Evolutionary conservation across 768 basidiomycete species (phyloP).

Genomic region (Suillus tomentosus): DNA sequence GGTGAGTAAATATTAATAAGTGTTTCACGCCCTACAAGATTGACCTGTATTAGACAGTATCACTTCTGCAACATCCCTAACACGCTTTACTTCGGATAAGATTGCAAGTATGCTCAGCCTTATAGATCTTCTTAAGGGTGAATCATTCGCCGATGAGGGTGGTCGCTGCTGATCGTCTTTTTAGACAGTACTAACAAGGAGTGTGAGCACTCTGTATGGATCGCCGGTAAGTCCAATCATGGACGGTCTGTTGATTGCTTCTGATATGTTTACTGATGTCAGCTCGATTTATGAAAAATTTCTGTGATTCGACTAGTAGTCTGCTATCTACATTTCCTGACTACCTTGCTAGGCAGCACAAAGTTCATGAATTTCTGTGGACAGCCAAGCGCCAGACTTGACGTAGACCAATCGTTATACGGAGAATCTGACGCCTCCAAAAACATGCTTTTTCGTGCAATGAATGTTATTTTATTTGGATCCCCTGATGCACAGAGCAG

Average conservation of each 20-base stretch:
- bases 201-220: constrained; percentile 9
- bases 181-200: not conserved
- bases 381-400: constrained; percentile 38
- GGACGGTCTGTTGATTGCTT: not conserved
- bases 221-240: not conserved
- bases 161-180: not conserved
- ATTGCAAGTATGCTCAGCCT: constrained; percentile 38
- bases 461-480: constrained; percentile 45
- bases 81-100: constrained; percentile 36
- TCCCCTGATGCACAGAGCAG: constrained; percentile 47
- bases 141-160: too few relatives aligned
- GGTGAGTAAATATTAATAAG: constrained; percentile 2
- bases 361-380: constrained; percentile 40
- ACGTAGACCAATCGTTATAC: constrained; percentile 28
- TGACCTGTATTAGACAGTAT: constrained; percentile 34
- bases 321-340: not conserved
- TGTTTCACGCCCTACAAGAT: not conserved
- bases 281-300: constrained; percentile 46
- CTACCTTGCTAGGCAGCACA: constrained; percentile 21
- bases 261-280: not conserved
- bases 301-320: constrained; percentile 29
- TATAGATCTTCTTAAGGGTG: constrained; percentile 13
- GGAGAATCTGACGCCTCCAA: constrained; percentile 14
- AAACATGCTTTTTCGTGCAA: constrained; percentile 35
- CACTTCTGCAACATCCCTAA: constrained; percentile 40